These are phyloP conservation scores for Aphanomyces cochlioides DNA, from an alignment of 352 stramenopile genomes.

Conservation along the genomic window DNA sequence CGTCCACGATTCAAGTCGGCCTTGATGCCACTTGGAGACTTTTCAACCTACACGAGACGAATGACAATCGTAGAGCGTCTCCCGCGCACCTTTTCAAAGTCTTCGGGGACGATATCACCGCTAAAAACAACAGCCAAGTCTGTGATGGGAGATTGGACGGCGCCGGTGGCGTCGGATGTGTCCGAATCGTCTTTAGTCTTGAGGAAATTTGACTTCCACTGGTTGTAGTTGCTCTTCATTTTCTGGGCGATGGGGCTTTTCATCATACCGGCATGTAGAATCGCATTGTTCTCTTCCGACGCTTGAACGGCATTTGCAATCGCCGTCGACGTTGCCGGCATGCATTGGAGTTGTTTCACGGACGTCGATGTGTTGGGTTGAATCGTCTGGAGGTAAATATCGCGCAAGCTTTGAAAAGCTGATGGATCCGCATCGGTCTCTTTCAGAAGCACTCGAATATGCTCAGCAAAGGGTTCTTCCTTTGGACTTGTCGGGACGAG, in stretches of 20 bases:
- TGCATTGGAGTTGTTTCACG: constrained; percentile 17
- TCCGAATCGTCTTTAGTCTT: constrained; percentile 23
- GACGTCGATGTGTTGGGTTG: constrained; percentile 22
- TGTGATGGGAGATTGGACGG: constrained; percentile 44
- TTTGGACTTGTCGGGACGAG: constrained; percentile 7
- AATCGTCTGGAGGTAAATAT: constrained; percentile 28
- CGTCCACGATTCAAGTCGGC: constrained; percentile 79
- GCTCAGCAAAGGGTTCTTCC: constrained; percentile 22
- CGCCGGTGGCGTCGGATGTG: not conserved
- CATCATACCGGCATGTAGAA: constrained; percentile 3
- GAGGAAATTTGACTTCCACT: constrained; percentile 16
- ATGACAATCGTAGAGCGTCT: not conserved
- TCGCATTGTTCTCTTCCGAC: constrained; percentile 22
- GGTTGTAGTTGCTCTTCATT: constrained; percentile 18
- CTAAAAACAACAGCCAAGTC: constrained; percentile 78
- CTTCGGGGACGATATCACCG: constrained; percentile 60
- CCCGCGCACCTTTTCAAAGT: constrained; percentile 59
- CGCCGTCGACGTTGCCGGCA: constrained; percentile 9
- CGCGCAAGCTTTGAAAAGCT: constrained; percentile 16
- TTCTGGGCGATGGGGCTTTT: constrained; percentile 24
- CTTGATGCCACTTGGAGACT: constrained; percentile 62
- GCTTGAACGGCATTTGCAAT: constrained; percentile 23
- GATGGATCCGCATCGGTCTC: constrained; percentile 18
- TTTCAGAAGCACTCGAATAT: constrained; percentile 13
- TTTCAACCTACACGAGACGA: constrained; percentile 48